Evolutionary conservation across 2,329 filamentous ascomycete species (phyloP).

Genomic region (Rugonectria rugulosa): DNA sequence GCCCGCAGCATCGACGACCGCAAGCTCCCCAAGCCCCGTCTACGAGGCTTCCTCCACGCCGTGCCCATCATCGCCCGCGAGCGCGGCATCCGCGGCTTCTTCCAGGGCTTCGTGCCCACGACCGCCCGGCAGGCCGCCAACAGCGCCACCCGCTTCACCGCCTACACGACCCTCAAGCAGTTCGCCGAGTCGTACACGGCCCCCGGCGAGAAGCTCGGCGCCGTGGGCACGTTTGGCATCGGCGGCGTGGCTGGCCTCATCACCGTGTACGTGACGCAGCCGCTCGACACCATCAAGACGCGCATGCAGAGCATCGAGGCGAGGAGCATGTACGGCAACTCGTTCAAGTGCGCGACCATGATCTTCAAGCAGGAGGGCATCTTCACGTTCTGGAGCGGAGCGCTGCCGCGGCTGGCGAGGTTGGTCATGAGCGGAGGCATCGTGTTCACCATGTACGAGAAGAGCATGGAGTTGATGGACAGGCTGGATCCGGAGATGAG

Average conservation of each 20-base stretch:
- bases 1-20: slow-evolving; percentile 85
- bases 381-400: slow-evolving; percentile 92
- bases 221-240: slow-evolving; percentile 86
- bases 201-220: slow-evolving; percentile 92
- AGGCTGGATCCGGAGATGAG: slow-evolving; percentile 80
- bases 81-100: slow-evolving; percentile 89
- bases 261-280: slow-evolving; percentile 81
- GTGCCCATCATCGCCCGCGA: slow-evolving; percentile 87
- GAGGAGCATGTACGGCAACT: slow-evolving; percentile 82
- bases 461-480: slow-evolving; percentile 89
- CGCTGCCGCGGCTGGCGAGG: slow-evolving; percentile 82
- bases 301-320: slow-evolving; percentile 97
- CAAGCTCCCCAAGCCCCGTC: slow-evolving; percentile 82
- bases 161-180: slow-evolving; percentile 90
- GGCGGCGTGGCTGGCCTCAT: slow-evolving; percentile 89
- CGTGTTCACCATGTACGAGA: slow-evolving; percentile 98
- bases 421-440: slow-evolving; percentile 93
- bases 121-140: slow-evolving; percentile 95
- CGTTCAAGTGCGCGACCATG: slow-evolving; percentile 78
- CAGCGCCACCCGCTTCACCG: slow-evolving; percentile 87
- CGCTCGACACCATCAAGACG: slow-evolving; percentile 94
- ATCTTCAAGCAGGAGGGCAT: slow-evolving; percentile 92
- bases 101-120: slow-evolving; percentile 95
- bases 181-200: slow-evolving; percentile 90
- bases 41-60: slow-evolving; percentile 92